These are phyloP conservation scores for Vitis labrusca DNA, from an alignment of 164 flowering plant species.

Conservation along the genomic window DNA sequence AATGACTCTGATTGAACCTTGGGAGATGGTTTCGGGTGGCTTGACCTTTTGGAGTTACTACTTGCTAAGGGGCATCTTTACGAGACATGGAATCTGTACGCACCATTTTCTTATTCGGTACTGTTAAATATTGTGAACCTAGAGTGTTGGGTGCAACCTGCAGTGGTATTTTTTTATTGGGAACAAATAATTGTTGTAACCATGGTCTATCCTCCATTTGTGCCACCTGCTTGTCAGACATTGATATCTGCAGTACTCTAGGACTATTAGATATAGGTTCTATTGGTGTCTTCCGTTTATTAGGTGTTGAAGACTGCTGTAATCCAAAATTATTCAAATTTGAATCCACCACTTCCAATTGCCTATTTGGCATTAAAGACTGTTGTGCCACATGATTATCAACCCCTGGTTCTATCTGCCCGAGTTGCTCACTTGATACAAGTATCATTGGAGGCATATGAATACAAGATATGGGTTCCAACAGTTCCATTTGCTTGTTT, in stretches of 20 bases:
- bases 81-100: conserved; percentile 24
- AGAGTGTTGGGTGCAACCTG: conserved; percentile 17
- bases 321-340: conserved; percentile 19
- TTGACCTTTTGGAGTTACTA: conserved; percentile 25
- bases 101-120: conserved; percentile 26
- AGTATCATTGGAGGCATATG: conserved; percentile 11
- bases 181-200: conserved; percentile 29
- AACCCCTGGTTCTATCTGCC: conserved; percentile 22
- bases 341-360: conserved; percentile 12
- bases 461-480: conserved; percentile 14
- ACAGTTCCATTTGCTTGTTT: conserved; percentile 24
- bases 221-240: conserved; percentile 35
- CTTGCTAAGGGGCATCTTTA: conserved; percentile 27
- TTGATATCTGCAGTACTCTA: conserved; percentile 17
- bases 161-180: conserved; percentile 32
- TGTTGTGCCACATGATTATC: conserved; percentile 18
- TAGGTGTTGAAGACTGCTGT: conserved; percentile 22
- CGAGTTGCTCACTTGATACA: conserved; percentile 14
- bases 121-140: conserved; percentile 15
- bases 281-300: conserved; percentile 44
- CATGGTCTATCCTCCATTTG: conserved; percentile 43
- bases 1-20: conserved; percentile 47
- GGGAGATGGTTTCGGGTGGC: conserved; percentile 35
- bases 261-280: conserved; percentile 20
- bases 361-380: conserved; percentile 9